A percentile compares a stretch with the other conserved stretches of the same genome.
Conservation (phyloP, 2,329 filamentous ascomycete genomes). For the Septoria linicola region DNA sequence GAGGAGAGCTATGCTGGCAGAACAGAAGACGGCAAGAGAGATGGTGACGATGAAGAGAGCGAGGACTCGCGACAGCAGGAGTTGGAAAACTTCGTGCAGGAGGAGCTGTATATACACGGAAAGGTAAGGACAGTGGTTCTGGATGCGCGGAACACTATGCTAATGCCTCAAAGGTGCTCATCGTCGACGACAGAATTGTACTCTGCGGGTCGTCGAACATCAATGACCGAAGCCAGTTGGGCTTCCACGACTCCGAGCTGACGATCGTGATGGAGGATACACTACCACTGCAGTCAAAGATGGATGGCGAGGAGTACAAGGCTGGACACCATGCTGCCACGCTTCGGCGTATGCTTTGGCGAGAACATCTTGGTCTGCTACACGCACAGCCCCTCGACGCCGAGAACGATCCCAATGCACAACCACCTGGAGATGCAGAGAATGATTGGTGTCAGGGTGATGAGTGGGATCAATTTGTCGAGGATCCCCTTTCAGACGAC, state of each 20-base stretch:
- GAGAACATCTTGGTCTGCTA: constrained; percentile 83
- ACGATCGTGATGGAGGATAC: constrained; percentile 87
- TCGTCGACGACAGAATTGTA: constrained; percentile 81
- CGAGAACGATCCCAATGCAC: constrained; percentile 69
- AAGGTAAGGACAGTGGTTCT: constrained; percentile 57
- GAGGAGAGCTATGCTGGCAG: constrained; percentile 74
- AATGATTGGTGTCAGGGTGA: constrained; percentile 75
- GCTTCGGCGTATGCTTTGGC: constrained; percentile 78
- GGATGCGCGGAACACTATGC: background rate
- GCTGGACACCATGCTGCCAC: constrained; percentile 81
- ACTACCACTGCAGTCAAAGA: constrained; percentile 65
- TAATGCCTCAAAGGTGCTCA: constrained; percentile 52
- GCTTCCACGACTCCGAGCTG: constrained; percentile 86
- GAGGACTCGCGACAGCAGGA: constrained; percentile 65
- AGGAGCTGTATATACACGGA: constrained; percentile 92
- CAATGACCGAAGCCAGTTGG: constrained; percentile 86
- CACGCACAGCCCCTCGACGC: constrained; percentile 69
- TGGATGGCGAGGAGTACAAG: constrained; percentile 75
- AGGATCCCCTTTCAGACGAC: constrained; percentile 58
- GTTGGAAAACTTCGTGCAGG: constrained; percentile 85
- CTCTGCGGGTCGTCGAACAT: constrained; percentile 71
- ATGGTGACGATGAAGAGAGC: constrained; percentile 28
- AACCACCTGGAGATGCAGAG: constrained; percentile 66
- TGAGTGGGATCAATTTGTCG: constrained; percentile 58
- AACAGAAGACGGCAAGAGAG: constrained; percentile 22